phyloP scores from a whole-genome alignment of 208 protist species.

The Herpetomonas samuelpessoai region DNA sequence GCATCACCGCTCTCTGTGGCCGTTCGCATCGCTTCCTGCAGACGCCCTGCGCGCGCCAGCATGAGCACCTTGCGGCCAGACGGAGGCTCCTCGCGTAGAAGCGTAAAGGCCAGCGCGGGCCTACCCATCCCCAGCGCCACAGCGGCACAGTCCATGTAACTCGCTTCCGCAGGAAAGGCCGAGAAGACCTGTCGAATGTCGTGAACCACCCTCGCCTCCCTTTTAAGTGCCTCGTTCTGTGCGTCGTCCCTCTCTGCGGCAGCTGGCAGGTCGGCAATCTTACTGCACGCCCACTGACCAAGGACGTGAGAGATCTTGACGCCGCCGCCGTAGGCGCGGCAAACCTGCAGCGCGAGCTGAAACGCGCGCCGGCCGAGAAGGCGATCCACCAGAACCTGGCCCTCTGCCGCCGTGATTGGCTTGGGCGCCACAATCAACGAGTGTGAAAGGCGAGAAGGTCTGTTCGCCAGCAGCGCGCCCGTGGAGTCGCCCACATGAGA shows the following conservation, averaged over 20 bases:
- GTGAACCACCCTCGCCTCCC: slow-evolving; percentile 13
- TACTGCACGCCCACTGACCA: slow-evolving; percentile 6
- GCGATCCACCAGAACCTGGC: background rate
- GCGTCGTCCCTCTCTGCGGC: too few relatives aligned
- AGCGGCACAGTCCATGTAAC: slow-evolving; percentile 40
- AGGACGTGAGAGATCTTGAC: background rate
- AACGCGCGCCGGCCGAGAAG: background rate
- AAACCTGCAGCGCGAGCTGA: slow-evolving; percentile 8
- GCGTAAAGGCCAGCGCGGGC: slow-evolving; percentile 21
- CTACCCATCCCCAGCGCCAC: slow-evolving; percentile 22
- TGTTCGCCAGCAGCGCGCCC: background rate
- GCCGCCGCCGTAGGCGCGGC: background rate
- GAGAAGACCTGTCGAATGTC: slow-evolving; percentile 24
- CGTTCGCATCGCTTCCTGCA: slow-evolving; percentile 21
- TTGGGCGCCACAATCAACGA: background rate
- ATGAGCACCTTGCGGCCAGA: slow-evolving; percentile 25
- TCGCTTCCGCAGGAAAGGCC: slow-evolving; percentile 12
- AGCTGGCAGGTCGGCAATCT: background rate
- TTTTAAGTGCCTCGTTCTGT: background rate
- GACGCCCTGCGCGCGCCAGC: slow-evolving; percentile 27
- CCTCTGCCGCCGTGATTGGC: background rate
- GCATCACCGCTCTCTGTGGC: slow-evolving; percentile 24
- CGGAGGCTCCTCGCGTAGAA: slow-evolving; percentile 42
- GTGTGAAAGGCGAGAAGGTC: background rate
- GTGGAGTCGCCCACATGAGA: slow-evolving; percentile 15